Percentiles rank a stretch among this genome's conserved stretches.
These are phyloP conservation scores for Linum lewisii DNA, from an alignment of 345 rosid genomes.

Conservation along the genomic window DNA sequence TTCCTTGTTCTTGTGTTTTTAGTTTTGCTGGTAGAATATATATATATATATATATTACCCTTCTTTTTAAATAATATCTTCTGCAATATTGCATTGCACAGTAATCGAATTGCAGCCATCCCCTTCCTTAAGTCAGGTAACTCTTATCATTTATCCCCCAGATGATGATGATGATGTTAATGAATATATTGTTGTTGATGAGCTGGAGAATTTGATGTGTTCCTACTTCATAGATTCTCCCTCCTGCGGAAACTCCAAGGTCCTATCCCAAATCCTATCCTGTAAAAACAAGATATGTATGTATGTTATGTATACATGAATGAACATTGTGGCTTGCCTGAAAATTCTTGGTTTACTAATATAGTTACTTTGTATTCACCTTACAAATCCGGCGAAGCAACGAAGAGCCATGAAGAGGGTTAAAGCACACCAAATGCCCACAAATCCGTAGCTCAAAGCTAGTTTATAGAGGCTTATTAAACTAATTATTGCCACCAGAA, in stretches of 20 bases:
- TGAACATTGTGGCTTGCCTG: neutral
- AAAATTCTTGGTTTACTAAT: neutral
- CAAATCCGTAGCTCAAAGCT: constrained; percentile 26
- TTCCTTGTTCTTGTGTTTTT: no score
- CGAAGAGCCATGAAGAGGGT: constrained; percentile 32
- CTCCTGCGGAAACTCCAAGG: constrained; percentile 35
- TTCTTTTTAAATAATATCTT: no score
- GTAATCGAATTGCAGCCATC: no score
- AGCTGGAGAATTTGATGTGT: neutral
- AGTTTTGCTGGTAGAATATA: no score
- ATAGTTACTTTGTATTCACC: constrained; percentile 15
- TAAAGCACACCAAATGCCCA: constrained; percentile 36
- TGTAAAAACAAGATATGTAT: constrained; percentile 9
- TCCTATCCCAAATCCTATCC: constrained; percentile 32
- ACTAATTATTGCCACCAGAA: constrained; percentile 29
- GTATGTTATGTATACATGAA: no score
- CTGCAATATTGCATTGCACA: no score
- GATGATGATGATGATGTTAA: neutral
- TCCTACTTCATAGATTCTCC: neutral
- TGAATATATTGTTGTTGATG: no score
- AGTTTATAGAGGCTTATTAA: constrained; percentile 17
- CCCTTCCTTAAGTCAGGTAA: neutral
- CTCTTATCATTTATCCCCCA: neutral
- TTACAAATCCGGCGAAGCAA: constrained; percentile 25
- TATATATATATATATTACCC: no score